These are phyloP conservation scores for Wickerhamiella dianesei DNA, from an alignment of 805 yeast genomes.

Conservation along the genomic window DNA sequence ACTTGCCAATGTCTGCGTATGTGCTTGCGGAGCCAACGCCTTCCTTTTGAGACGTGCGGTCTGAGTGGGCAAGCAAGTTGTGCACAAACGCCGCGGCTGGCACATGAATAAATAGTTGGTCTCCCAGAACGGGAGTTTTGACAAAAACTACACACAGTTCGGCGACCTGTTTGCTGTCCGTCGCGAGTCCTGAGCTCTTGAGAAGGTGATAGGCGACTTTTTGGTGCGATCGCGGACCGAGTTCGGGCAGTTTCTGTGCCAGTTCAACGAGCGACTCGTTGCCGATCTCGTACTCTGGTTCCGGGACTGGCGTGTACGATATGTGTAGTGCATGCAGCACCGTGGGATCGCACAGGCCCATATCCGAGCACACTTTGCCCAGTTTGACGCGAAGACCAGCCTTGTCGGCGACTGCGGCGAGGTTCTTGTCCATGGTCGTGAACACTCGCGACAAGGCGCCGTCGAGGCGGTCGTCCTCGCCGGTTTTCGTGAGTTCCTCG, in stretches of 20 bases:
- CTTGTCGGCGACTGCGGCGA: constrained; percentile 14
- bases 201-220: not conserved
- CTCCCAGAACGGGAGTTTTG: constrained; percentile 31
- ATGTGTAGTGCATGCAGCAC: constrained; percentile 17
- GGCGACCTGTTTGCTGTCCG: constrained; percentile 9
- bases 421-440: constrained; percentile 19
- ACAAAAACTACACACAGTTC: constrained; percentile 37
- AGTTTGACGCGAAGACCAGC: constrained; percentile 11
- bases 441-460: constrained; percentile 20
- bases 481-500: constrained; percentile 23
- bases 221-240: not conserved
- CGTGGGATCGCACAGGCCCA: constrained; percentile 18
- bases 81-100: constrained; percentile 33
- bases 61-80: constrained; percentile 34
- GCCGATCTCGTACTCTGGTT: not conserved
- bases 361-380: constrained; percentile 13
- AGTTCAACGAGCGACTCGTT: not conserved
- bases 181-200: not conserved
- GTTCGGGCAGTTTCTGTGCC: not conserved
- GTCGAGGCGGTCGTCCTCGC: constrained; percentile 26
- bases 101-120: constrained; percentile 32
- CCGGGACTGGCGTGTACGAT: constrained; percentile 10
- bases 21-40: not conserved
- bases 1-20: not conserved
- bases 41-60: not conserved